phyloP scores from a whole-genome alignment of 2,329 filamentous ascomycete species.

The Apiospora arundinis region DNA sequence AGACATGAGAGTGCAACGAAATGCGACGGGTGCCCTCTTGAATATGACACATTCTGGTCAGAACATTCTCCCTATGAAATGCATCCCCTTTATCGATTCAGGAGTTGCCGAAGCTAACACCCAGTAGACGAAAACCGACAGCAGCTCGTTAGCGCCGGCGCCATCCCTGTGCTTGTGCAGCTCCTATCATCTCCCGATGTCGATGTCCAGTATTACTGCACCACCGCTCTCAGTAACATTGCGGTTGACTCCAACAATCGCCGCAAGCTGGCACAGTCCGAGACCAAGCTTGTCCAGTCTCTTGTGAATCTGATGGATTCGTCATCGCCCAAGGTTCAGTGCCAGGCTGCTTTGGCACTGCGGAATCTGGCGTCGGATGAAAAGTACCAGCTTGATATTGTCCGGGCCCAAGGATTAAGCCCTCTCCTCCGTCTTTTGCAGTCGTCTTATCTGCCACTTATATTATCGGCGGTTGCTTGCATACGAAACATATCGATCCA shows the following conservation, averaged over 20 bases:
- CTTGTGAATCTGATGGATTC: slow-evolving; percentile 97
- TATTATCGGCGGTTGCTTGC: slow-evolving; percentile 94
- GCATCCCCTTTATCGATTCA: slow-evolving; percentile 30
- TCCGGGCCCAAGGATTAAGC: slow-evolving; percentile 82
- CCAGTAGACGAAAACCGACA: slow-evolving; percentile 89
- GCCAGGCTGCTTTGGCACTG: slow-evolving; percentile 91
- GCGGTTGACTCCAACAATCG: slow-evolving; percentile 92
- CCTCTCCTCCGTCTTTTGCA: slow-evolving; percentile 89
- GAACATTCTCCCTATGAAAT: slow-evolving; percentile 34
- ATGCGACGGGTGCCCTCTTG: slow-evolving; percentile 92
- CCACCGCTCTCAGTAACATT: slow-evolving; percentile 97
- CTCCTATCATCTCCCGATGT: slow-evolving; percentile 91
- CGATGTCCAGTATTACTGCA: slow-evolving; percentile 99
- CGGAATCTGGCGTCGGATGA: slow-evolving; percentile 97
- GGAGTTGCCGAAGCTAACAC: slow-evolving; percentile 22
- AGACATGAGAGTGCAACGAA: slow-evolving; percentile 97
- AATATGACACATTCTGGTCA: slow-evolving; percentile 99
- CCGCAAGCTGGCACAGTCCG: slow-evolving; percentile 87
- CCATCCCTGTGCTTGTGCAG: slow-evolving; percentile 96
- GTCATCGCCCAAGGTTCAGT: slow-evolving; percentile 95
- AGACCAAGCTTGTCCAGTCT: slow-evolving; percentile 90
- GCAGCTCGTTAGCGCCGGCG: slow-evolving; percentile 94
- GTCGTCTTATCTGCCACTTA: slow-evolving; percentile 93
- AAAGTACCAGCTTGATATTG: slow-evolving; percentile 98
- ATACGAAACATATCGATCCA: slow-evolving; percentile 99